Evolutionary conservation across 129 eudicot genomes (phyloP), one percentile per base, ranked within the genome.

Genomic region (Escallonia herrerae): DNA sequence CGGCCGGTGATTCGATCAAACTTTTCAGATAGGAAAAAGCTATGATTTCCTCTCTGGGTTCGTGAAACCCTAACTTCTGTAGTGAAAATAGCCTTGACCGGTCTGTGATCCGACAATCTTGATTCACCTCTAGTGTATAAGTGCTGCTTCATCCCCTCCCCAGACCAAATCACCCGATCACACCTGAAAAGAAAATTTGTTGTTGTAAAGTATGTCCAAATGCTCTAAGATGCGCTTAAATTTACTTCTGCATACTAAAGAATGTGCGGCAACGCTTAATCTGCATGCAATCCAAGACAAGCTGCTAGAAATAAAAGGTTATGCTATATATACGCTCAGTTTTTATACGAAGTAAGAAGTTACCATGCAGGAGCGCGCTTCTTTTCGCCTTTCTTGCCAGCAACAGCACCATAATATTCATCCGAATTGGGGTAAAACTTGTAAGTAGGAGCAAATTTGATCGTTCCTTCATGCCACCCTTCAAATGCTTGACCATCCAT

Each of bases 281-380:
- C 33, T 22, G 33, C 33, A 22, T 22, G 33, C 33, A 22, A 0
- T 22, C 33, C 1, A 22, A 22, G 33, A 22, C 33, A 22, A 22
- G 33, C 33, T 22, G 33, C 33, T 1, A 22, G 33, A 22, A 22
- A 22, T 22, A 22, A 22, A 22, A 22, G 33, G 33, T 22, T 22
- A 22, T 1, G 33, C 33, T 22, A 22, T 22, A 22, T 22, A 22
- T 22, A 22, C 33, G 33, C 33, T 22, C 33, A 22, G 33, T 22
- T 22, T 22, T 22, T 13, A 2, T n/a, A 58, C 37, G 11, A 44
- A 37, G 38, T n/a, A 8, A 39, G 45, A 14, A 46, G 56, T 70
- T 74, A 89, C 96, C 96, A 86, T 56, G 96, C 95, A 2, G 96
- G 96, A 48, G 90, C 69, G 15, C 95, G 88, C 70, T 77, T 85